phyloP scores from a whole-genome alignment of 371 early-diverging fungal genomes.

The Rhizopus arrhizus region DNA sequence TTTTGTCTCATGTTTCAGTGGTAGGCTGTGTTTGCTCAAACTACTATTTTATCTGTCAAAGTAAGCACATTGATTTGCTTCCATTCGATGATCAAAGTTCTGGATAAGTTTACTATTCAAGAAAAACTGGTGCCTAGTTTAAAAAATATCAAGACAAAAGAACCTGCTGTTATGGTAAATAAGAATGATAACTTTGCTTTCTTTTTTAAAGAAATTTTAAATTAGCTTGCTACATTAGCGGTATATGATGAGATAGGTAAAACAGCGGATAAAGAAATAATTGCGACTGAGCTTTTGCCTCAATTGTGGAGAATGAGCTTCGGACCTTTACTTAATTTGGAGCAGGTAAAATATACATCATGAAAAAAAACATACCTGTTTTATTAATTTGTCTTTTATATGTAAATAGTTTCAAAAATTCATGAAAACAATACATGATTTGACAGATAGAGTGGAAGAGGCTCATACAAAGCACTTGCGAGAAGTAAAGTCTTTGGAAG shows the following conservation, averaged over 20 bases:
- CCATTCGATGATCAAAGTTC: conserved; percentile 68
- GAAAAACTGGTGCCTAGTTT: conserved; percentile 79
- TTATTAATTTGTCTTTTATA: neutral
- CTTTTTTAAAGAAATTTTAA: neutral
- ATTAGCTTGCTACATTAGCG: conserved; percentile 72
- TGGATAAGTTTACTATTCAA: conserved; percentile 75
- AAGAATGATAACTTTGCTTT: neutral
- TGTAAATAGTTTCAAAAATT: conserved; percentile 63
- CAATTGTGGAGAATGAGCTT: conserved; percentile 80
- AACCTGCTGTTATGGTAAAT: conserved; percentile 75
- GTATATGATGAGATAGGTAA: conserved; percentile 82
- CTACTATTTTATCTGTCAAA: conserved; percentile 74
- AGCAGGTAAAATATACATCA: conserved; percentile 54
- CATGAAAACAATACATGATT: conserved; percentile 67
- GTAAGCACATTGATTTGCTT: conserved; percentile 77
- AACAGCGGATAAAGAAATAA: conserved; percentile 69
- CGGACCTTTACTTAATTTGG: conserved; percentile 68
- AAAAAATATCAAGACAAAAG: conserved; percentile 76
- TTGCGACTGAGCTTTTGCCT: conserved; percentile 78
- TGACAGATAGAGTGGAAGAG: conserved; percentile 67
- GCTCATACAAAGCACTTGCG: conserved; percentile 68
- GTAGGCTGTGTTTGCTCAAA: conserved; percentile 66
- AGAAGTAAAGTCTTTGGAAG: conserved; percentile 61
- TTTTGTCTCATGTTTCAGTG: neutral
- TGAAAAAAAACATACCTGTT: neutral